phyloP scores from a whole-genome alignment of 2,329 filamentous ascomycete genomes.

The Ceratocystis variospora region DNA sequence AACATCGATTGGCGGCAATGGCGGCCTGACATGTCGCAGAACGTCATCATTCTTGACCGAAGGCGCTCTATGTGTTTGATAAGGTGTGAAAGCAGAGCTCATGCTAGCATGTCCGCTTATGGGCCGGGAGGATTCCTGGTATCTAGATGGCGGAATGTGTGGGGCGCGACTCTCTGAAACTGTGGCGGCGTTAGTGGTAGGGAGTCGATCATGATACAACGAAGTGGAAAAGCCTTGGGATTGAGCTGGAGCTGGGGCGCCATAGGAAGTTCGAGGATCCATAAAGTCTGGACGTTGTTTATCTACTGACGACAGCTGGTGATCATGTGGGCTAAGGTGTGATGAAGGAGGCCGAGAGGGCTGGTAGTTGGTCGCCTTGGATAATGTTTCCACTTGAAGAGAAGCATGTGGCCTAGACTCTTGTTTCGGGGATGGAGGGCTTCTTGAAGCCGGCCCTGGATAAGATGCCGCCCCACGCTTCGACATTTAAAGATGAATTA shows the following conservation, averaged over 20 bases:
- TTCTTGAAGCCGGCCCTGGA: background rate
- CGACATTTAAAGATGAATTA: conserved; percentile 2
- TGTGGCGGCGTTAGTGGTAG: background rate
- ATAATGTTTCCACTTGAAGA: background rate
- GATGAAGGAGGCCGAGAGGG: background rate
- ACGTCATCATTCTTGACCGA: background rate
- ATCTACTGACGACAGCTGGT: background rate
- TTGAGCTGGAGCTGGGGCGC: background rate
- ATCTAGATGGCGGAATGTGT: background rate
- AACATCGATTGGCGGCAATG: background rate
- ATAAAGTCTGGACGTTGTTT: background rate
- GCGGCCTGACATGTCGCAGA: background rate
- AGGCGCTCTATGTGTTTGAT: background rate
- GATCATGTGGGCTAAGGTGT: background rate
- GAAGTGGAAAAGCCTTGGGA: background rate
- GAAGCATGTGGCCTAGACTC: background rate
- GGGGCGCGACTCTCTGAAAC: background rate
- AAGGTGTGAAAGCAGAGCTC: background rate
- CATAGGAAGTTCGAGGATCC: background rate
- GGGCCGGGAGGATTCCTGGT: background rate
- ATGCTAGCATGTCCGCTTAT: background rate
- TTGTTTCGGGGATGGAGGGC: background rate
- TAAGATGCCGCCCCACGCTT: background rate
- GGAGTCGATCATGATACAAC: background rate
- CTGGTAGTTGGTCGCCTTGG: background rate